Percentiles rank a stretch among this genome's conserved stretches.
Conservation (phyloP, 2,329 filamentous ascomycete genomes). For the Claviceps sp. region DNA sequence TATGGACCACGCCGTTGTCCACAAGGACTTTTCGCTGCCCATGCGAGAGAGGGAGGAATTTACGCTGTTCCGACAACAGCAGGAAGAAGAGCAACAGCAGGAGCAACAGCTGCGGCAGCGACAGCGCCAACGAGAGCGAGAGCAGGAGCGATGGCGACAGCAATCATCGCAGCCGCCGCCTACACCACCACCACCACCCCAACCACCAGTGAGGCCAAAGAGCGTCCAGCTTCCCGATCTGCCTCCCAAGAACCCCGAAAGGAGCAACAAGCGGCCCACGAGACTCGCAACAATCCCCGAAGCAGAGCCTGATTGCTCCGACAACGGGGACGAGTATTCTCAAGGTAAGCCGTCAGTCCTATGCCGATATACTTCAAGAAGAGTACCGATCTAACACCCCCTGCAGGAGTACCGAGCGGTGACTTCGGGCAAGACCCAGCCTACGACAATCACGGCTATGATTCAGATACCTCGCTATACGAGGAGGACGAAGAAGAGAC, state of each 20-base stretch:
- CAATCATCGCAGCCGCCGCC: too few relatives aligned
- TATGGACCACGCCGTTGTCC: slow-evolving; percentile 1
- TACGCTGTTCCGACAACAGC: not conserved
- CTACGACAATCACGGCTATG: not conserved
- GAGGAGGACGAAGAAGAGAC: slow-evolving; percentile 32
- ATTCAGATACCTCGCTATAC: slow-evolving; percentile 7
- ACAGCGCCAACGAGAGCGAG: too few relatives aligned
- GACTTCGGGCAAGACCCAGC: not conserved
- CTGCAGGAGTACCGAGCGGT: not conserved
- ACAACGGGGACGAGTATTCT: not conserved
- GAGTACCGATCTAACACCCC: too few relatives aligned
- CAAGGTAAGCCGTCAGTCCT: not conserved
- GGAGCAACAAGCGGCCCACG: slow-evolving; percentile 27
- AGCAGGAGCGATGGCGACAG: too few relatives aligned
- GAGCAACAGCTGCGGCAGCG: not conserved
- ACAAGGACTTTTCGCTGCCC: slow-evolving; percentile 1
- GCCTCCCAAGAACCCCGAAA: slow-evolving; percentile 2
- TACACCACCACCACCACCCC: too few relatives aligned
- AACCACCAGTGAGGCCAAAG: not conserved
- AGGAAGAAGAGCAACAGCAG: not conserved
- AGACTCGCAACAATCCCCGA: slow-evolving; percentile 10
- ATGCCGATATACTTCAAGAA: not conserved
- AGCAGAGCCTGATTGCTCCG: not conserved
- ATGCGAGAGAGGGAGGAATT: not conserved
- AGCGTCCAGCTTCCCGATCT: slow-evolving; percentile 14